Conservation (phyloP, 2,329 filamentous ascomycete species). For the Aspergillus udagawae region DNA sequence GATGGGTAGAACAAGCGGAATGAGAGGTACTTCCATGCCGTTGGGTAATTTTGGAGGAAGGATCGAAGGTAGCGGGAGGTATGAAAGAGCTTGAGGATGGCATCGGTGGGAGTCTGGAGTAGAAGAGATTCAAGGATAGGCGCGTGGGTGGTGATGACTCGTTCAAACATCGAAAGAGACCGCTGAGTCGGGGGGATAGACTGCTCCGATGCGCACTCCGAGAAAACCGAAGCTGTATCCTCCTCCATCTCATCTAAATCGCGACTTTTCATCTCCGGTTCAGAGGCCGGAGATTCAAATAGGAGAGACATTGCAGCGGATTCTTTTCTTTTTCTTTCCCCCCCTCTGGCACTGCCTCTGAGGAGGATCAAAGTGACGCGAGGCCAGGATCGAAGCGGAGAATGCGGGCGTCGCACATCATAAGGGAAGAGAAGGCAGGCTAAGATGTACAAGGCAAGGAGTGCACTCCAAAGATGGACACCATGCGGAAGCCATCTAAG, state of each 20-base stretch:
- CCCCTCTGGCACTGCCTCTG: neutral
- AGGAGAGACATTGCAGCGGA: slow-evolving; percentile 11
- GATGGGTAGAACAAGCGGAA: slow-evolving; percentile 50
- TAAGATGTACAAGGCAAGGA: slow-evolving; percentile 17
- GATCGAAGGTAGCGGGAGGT: slow-evolving; percentile 52
- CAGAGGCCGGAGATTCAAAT: slow-evolving; percentile 4
- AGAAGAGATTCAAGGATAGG: slow-evolving; percentile 58
- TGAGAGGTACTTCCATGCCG: slow-evolving; percentile 58
- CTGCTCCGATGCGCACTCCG: slow-evolving; percentile 23
- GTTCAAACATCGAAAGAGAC: slow-evolving; percentile 48
- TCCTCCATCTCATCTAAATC: slow-evolving; percentile 2
- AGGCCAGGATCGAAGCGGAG: slow-evolving; percentile 25
- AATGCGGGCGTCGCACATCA: slow-evolving; percentile 29
- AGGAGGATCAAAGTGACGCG: slow-evolving; percentile 24
- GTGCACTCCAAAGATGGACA: slow-evolving; percentile 24
- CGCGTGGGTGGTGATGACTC: slow-evolving; percentile 53
- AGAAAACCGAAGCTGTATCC: slow-evolving; percentile 11
- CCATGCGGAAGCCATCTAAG: slow-evolving; percentile 25
- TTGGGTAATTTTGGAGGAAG: slow-evolving; percentile 54
- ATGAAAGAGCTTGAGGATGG: slow-evolving; percentile 57
- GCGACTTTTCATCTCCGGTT: neutral
- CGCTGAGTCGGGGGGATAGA: slow-evolving; percentile 22
- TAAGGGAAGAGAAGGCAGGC: slow-evolving; percentile 21
- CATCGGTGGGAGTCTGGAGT: slow-evolving; percentile 53
- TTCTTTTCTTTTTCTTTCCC: slow-evolving; percentile 1